phyloP scores from a whole-genome alignment of 2,329 filamentous ascomycete species.

The Cytospora paraplurivora region DNA sequence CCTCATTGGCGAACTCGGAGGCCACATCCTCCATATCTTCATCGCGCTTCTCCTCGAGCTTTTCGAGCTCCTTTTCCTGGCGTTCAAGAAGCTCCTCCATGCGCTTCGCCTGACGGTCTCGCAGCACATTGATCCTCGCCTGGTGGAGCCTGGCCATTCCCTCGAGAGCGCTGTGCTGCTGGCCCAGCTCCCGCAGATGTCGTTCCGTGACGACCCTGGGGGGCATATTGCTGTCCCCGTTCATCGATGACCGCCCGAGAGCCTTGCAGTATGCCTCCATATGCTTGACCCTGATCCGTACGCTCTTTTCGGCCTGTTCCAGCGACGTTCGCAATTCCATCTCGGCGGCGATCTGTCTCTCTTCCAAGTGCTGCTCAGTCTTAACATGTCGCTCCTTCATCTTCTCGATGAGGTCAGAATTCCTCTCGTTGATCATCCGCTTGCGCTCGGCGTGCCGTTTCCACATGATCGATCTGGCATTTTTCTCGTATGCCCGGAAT shows the following conservation, averaged over 20 bases:
- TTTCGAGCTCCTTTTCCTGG: conserved; percentile 55
- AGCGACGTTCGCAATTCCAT: conserved; percentile 58
- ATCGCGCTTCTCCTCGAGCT: conserved; percentile 47
- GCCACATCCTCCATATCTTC: conserved; percentile 53
- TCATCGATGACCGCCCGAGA: conserved; percentile 45
- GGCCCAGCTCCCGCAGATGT: conserved; percentile 59
- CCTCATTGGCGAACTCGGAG: conserved; percentile 51
- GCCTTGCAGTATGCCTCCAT: conserved; percentile 68
- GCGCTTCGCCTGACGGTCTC: conserved; percentile 63
- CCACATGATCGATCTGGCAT: conserved; percentile 53
- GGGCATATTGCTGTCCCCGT: conserved; percentile 42
- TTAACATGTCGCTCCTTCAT: conserved; percentile 58
- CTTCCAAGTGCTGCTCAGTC: conserved; percentile 58
- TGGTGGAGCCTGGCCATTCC: conserved; percentile 61
- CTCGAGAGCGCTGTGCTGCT: conserved; percentile 63
- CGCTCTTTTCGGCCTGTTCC: conserved; percentile 59
- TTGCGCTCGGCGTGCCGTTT: conserved; percentile 54
- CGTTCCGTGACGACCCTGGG: conserved; percentile 59
- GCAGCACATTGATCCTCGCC: conserved; percentile 64
- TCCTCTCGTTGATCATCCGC: conserved; percentile 48
- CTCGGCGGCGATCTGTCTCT: conserved; percentile 63
- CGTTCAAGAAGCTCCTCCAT: conserved; percentile 60
- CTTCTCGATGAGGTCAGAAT: conserved; percentile 51
- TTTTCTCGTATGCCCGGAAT: conserved; percentile 52
- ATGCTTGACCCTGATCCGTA: conserved; percentile 60